phyloP scores from a whole-genome alignment of 1,139 yeast genomes.

The Taiozyma sp. region DNA sequence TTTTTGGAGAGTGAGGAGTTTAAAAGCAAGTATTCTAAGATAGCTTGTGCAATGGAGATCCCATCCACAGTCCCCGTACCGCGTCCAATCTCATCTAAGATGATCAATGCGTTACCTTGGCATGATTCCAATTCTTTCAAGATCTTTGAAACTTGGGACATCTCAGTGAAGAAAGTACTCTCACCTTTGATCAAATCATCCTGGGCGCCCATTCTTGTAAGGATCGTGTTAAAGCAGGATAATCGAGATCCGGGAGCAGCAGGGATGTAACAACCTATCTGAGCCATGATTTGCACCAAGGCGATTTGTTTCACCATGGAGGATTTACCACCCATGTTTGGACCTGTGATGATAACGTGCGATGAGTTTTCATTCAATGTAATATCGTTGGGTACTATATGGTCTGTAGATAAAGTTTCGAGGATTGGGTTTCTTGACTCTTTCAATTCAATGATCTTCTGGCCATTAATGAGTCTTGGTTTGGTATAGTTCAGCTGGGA shows the following conservation, averaged over 20 bases:
- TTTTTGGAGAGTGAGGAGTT: slow-evolving; percentile 30
- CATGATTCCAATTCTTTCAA: slow-evolving; percentile 23
- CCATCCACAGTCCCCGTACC: slow-evolving; percentile 90
- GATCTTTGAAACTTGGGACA: slow-evolving; percentile 43
- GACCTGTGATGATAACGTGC: slow-evolving; percentile 59
- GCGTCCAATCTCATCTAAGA: slow-evolving; percentile 50
- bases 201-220: slow-evolving; percentile 43
- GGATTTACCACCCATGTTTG: slow-evolving; percentile 57
- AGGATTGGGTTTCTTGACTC: slow-evolving; percentile 80
- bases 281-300: slow-evolving; percentile 41
- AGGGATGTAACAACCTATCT: slow-evolving; percentile 47
- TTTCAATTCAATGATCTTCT: slow-evolving; percentile 40
- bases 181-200: slow-evolving; percentile 37
- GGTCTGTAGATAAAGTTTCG: slow-evolving; percentile 40
- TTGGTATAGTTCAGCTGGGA: slow-evolving; percentile 44
- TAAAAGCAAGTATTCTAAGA: slow-evolving; percentile 55
- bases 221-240: slow-evolving; percentile 31
- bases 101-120: slow-evolving; percentile 33
- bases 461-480: slow-evolving; percentile 49
- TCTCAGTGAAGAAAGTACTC: slow-evolving; percentile 46
- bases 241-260: slow-evolving; percentile 31
- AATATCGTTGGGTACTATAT: slow-evolving; percentile 71
- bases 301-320: slow-evolving; percentile 45
- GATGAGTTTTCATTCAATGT: slow-evolving; percentile 43
- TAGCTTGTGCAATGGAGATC: slow-evolving; percentile 76